Evolutionary conservation across 768 basidiomycete genomes (phyloP), one percentile per base, ranked within the genome.

Genomic region (Serendipita sp.): DNA sequence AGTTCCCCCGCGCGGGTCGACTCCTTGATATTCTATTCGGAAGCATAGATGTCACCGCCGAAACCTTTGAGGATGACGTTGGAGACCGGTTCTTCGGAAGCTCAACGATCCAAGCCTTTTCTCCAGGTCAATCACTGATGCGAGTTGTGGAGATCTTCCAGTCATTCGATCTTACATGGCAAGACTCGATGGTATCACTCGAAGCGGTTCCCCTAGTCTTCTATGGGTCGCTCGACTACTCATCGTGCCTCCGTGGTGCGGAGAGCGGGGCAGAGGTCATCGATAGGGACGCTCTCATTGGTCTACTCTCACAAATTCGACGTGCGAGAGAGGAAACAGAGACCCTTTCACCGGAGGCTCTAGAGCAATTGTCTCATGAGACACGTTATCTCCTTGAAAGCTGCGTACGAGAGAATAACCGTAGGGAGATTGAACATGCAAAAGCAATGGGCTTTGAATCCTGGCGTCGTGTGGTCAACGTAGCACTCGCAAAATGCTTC

Each of bases 101-200:
- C 64, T n/a, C 68, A 35, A 87, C 87, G 15, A 24, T 62, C 45
- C 63, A 65, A 64, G 35, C 32, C 28, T 45, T 56, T 41, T 66
- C 68, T 67, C 78, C 89, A 64, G 87, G 87, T 2, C 92, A 93
- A 71, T 87, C 88, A 0, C 83, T 91, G 64, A 79, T 91, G 69
- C 81, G 88, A 30, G 85, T 96, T 72, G 86, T 95, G 69, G 92
- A 95, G 73, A 83, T 92, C 63, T 77, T 97, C 53, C 86, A 90
- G 70, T 89, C 90, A 0, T 76, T 97, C 69, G 84, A 86, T 71
- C 87, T 97, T 68, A 86, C 89, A 64, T 97, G 93, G 93, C 81
- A 80, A 3, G 94, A 97, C 71, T 82, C 81, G 65, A 72, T 77
- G 11, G 82, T 85, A 1, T 7, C 38, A 74, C 81, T 15, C 78